These are phyloP conservation scores for Fusarium cyanostomum DNA, from an alignment of 2,329 filamentous ascomycete genomes.

Conservation along the genomic window DNA sequence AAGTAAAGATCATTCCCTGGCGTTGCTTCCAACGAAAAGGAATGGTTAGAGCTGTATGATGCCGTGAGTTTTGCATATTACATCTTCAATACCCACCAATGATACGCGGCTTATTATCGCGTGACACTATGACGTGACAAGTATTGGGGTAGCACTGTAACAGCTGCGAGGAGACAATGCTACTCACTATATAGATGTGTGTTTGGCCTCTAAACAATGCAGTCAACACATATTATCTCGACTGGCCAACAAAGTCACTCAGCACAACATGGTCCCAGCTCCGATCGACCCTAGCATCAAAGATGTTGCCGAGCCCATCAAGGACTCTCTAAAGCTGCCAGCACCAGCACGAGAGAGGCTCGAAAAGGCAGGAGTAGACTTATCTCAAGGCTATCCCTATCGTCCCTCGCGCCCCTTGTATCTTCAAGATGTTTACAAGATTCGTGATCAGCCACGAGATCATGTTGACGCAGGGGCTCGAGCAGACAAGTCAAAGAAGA, in stretches of 20 bases:
- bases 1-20: background rate
- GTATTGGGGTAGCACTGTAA: background rate
- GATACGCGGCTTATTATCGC: background rate
- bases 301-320: constrained; percentile 69
- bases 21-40: background rate
- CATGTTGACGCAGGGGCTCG: constrained; percentile 70
- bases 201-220: background rate
- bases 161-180: background rate
- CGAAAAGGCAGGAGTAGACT: constrained; percentile 74
- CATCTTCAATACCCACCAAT: constrained; percentile 8
- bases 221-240: background rate
- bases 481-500: constrained; percentile 71
- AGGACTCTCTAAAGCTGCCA: constrained; percentile 72
- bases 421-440: constrained; percentile 74
- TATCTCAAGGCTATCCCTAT: constrained; percentile 77
- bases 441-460: constrained; percentile 64
- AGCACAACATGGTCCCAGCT: constrained; percentile 58
- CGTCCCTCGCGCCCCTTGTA: constrained; percentile 73
- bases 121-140: constrained; percentile 22
- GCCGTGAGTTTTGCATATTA: constrained; percentile 25
- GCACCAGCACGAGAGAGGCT: constrained; percentile 65
- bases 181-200: constrained; percentile 11
- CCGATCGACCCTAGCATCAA: constrained; percentile 70
- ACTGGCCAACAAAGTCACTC: accelerated
- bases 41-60: constrained; percentile 6